These are phyloP conservation scores for Amphibolis antarctica DNA, from an alignment of 106 monocot genomes.

Conservation along the genomic window DNA sequence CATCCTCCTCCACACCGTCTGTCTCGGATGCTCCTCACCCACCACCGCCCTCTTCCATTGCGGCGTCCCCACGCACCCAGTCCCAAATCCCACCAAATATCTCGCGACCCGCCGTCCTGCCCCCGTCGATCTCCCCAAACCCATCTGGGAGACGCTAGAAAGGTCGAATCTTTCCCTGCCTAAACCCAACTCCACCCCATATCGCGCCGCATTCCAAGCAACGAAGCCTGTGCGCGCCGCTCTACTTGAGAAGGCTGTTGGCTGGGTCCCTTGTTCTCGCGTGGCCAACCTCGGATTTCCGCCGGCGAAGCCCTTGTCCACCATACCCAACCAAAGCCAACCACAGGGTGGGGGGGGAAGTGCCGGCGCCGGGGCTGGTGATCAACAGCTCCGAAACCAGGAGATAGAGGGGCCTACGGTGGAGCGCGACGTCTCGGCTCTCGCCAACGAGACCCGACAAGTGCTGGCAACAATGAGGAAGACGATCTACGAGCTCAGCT, in stretches of 20 bases:
- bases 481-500: constrained; percentile 54
- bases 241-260: background rate
- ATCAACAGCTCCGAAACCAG: constrained; percentile 47
- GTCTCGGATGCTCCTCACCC: background rate
- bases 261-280: background rate
- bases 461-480: constrained; percentile 39
- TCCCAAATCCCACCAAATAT: background rate
- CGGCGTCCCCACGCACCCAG: background rate
- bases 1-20: background rate
- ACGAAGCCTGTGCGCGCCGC: background rate
- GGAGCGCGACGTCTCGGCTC: constrained; percentile 65
- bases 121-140: background rate
- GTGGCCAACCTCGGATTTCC: background rate
- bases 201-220: background rate
- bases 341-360: background rate
- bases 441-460: constrained; percentile 85
- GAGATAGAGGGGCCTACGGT: constrained; percentile 94
- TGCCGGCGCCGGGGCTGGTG: background rate
- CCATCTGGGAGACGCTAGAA: background rate
- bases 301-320: constrained; percentile 3
- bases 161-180: background rate
- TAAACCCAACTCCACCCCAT: constrained; percentile 1
- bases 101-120: background rate
- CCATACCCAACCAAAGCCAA: background rate
- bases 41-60: background rate